Conservation (phyloP, 2,329 filamentous ascomycete species). For the Sporothrix euskadiensis region DNA sequence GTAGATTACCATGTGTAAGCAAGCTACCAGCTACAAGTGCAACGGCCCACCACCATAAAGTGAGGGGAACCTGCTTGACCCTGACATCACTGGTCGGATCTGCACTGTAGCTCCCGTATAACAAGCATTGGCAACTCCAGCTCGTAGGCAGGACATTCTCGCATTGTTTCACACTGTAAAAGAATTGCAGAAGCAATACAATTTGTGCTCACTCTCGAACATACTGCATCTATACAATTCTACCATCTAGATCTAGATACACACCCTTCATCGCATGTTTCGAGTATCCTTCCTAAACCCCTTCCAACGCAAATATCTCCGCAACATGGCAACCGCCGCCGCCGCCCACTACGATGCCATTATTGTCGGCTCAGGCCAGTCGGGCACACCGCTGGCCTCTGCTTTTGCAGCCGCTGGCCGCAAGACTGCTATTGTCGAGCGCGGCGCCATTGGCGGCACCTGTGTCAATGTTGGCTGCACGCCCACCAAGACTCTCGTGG, state of each 20-base stretch:
- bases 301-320: background rate
- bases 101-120: background rate
- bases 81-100: conserved; percentile 13
- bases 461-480: conserved; percentile 56
- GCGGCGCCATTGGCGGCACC: conserved; percentile 52
- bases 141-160: background rate
- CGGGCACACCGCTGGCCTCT: conserved; percentile 51
- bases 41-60: background rate
- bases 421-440: conserved; percentile 51
- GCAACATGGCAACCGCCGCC: conserved; percentile 15
- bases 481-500: conserved; percentile 59
- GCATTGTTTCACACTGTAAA: background rate
- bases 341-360: conserved; percentile 43
- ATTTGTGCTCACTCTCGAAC: background rate
- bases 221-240: background rate
- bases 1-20: conserved; percentile 10
- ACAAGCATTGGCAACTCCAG: background rate
- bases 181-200: background rate
- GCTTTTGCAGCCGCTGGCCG: conserved; percentile 49
- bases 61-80: conserved; percentile 8
- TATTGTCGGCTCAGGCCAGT: conserved; percentile 56
- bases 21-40: background rate
- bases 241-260: background rate
- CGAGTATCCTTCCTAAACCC: background rate
- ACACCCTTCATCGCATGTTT: background rate